Conservation (phyloP, 2,329 filamentous ascomycete genomes). For the Xylariomycetidae sp. region DNA sequence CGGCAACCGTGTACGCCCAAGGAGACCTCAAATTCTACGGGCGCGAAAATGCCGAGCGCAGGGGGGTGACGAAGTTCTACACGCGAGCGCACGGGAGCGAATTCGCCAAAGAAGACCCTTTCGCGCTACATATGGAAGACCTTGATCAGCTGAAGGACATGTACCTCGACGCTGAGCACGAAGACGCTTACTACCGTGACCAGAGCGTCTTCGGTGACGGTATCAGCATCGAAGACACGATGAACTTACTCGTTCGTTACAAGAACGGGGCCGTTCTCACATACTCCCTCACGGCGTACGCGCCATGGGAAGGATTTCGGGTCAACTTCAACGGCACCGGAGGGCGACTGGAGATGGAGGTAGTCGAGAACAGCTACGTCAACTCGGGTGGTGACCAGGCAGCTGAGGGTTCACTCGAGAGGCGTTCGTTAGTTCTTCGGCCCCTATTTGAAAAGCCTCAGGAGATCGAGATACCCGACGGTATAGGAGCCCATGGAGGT, state of each 20-base stretch:
- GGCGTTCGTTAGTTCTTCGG: slow-evolving; percentile 42
- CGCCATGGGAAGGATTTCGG: slow-evolving; percentile 58
- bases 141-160: slow-evolving; percentile 51
- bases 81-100: slow-evolving; percentile 45
- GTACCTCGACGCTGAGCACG: slow-evolving; percentile 59
- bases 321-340: slow-evolving; percentile 55
- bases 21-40: slow-evolving; percentile 59
- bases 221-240: slow-evolving; percentile 61
- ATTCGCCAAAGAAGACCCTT: slow-evolving; percentile 49
- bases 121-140: slow-evolving; percentile 51
- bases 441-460: slow-evolving; percentile 53
- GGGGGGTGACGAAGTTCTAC: slow-evolving; percentile 49
- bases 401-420: slow-evolving; percentile 48
- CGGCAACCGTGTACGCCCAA: slow-evolving; percentile 52
- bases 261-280: slow-evolving; percentile 52
- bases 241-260: slow-evolving; percentile 56
- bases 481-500: slow-evolving; percentile 54
- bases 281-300: slow-evolving; percentile 56
- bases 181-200: slow-evolving; percentile 58
- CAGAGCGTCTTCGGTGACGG: slow-evolving; percentile 60
- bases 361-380: slow-evolving; percentile 59
- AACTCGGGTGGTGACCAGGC: slow-evolving; percentile 56
- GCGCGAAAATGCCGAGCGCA: slow-evolving; percentile 53
- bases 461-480: slow-evolving; percentile 48
- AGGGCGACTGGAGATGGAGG: slow-evolving; percentile 55